Percentiles rank a stretch among this genome's conserved stretches.
Conservation (phyloP, 805 yeast genomes). For the Sugiyamaella marilandica region DNA sequence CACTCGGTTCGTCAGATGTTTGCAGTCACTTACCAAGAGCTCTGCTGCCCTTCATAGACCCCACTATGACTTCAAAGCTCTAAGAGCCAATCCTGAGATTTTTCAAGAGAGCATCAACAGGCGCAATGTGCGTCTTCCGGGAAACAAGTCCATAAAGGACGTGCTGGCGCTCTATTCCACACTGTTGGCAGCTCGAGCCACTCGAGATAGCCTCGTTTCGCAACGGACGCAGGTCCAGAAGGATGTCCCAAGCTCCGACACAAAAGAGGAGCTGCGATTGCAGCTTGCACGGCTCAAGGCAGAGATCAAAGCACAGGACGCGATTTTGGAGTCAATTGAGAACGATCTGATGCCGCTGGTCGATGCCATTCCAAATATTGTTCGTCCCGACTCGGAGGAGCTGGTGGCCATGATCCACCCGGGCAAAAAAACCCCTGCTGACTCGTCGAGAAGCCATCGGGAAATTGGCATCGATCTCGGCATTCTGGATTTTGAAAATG, state of each 20-base stretch:
- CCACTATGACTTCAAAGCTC: slow-evolving; percentile 17
- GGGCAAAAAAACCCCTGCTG: slow-evolving; percentile 10
- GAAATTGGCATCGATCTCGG: slow-evolving; percentile 63
- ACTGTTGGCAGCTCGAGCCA: slow-evolving; percentile 12
- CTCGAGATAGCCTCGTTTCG: slow-evolving; percentile 16
- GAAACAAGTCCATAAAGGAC: slow-evolving; percentile 19
- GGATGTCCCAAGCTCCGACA: background rate
- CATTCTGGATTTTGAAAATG: slow-evolving; percentile 64
- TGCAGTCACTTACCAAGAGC: background rate
- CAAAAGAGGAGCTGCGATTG: slow-evolving; percentile 1
- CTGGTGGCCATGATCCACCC: slow-evolving; percentile 23
- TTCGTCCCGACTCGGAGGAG: slow-evolving; percentile 21
- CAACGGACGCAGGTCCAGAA: slow-evolving; percentile 19
- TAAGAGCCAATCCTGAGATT: slow-evolving; percentile 12
- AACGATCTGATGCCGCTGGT: slow-evolving; percentile 15
- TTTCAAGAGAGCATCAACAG: slow-evolving; percentile 24
- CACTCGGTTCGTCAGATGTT: background rate
- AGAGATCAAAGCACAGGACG: slow-evolving; percentile 17
- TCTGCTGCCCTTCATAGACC: slow-evolving; percentile 19
- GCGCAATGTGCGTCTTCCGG: slow-evolving; percentile 22
- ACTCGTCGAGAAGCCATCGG: slow-evolving; percentile 47
- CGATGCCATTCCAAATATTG: slow-evolving; percentile 32
- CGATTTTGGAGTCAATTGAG: slow-evolving; percentile 11
- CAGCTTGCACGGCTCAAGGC: slow-evolving; percentile 18
- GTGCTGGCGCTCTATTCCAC: slow-evolving; percentile 25